Percentiles rank a stretch among this genome's conserved stretches.
phyloP scores from a whole-genome alignment of 805 yeast species.

The Candida chilensis region DNA sequence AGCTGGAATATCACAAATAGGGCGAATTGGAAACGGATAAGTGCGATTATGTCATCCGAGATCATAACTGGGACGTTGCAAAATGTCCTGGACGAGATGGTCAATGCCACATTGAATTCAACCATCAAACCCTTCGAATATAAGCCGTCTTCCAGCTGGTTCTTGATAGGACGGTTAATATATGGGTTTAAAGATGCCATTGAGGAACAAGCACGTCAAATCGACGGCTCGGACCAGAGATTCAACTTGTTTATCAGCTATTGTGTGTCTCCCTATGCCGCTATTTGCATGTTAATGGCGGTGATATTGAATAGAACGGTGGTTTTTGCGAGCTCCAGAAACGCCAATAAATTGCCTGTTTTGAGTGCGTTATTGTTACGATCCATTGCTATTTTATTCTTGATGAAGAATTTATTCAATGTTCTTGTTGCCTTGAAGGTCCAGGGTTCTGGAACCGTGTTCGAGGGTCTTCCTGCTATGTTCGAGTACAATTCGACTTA shows the following conservation, averaged over 20 bases:
- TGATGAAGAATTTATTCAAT: constrained; percentile 13
- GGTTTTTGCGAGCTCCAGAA: constrained; percentile 46
- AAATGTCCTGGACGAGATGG: no score
- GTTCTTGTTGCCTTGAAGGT: constrained; percentile 23
- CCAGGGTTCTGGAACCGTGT: constrained; percentile 5
- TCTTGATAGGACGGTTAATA: background rate
- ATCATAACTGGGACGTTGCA: no score
- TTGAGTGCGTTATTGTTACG: constrained; percentile 17
- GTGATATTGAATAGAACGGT: constrained; percentile 47
- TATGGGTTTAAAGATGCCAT: background rate
- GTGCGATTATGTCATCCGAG: no score
- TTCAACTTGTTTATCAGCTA: constrained; percentile 21
- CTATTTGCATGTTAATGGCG: constrained; percentile 49
- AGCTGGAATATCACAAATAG: no score
- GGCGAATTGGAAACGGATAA: no score
- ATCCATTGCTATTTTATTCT: constrained; percentile 13
- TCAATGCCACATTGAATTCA: no score
- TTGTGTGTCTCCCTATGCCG: constrained; percentile 39
- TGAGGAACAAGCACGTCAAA: background rate
- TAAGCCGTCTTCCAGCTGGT: background rate
- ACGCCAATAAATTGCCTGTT: constrained; percentile 21
- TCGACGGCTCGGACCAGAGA: constrained; percentile 7
- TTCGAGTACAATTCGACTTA: constrained; percentile 9
- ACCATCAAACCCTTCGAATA: no score
- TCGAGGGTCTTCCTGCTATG: constrained; percentile 2